phyloP scores from a whole-genome alignment of 2,329 filamentous ascomycete species.

The Neofusicoccum parvum region DNA sequence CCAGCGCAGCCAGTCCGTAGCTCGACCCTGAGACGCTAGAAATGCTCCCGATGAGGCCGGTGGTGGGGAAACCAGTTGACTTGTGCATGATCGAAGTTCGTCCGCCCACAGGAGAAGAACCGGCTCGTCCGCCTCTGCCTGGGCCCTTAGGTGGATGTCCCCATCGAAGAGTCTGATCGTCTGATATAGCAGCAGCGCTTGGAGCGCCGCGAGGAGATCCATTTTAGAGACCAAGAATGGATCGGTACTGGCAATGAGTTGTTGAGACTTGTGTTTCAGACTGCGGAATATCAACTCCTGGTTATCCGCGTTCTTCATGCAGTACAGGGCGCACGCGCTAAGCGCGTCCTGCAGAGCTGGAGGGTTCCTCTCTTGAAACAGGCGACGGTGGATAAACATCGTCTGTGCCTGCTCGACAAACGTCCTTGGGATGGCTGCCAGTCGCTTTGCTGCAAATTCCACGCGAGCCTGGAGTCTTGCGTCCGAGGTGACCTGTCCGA shows the following conservation, averaged over 20 bases:
- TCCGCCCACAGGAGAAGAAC: slow-evolving; percentile 29
- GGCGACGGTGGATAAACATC: slow-evolving; percentile 25
- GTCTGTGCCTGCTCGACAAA: slow-evolving; percentile 25
- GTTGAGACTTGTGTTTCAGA: slow-evolving; percentile 22
- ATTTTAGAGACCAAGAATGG: slow-evolving; percentile 5
- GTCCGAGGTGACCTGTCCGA: neutral
- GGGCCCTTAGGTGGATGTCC: slow-evolving; percentile 27
- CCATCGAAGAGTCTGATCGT: slow-evolving; percentile 33
- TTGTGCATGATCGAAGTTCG: slow-evolving; percentile 21
- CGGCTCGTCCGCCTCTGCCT: slow-evolving; percentile 29
- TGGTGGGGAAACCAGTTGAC: neutral
- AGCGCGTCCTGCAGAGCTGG: slow-evolving; percentile 25
- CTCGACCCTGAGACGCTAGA: slow-evolving; percentile 1
- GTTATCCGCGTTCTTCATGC: slow-evolving; percentile 21
- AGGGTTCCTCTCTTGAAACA: slow-evolving; percentile 22
- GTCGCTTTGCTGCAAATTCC: slow-evolving; percentile 15
- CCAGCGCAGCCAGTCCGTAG: slow-evolving; percentile 28
- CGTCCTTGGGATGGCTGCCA: slow-evolving; percentile 22
- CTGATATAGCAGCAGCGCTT: slow-evolving; percentile 32
- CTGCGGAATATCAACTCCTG: slow-evolving; percentile 23
- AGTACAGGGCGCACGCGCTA: slow-evolving; percentile 26
- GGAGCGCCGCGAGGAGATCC: slow-evolving; percentile 26
- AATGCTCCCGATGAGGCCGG: neutral
- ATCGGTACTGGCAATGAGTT: slow-evolving; percentile 22
- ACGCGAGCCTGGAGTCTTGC: slow-evolving; percentile 17